A percentile compares a stretch with the other conserved stretches of the same genome.
phyloP scores from a whole-genome alignment of 2,329 filamentous ascomycete genomes.

The Verticillium nubilum region DNA sequence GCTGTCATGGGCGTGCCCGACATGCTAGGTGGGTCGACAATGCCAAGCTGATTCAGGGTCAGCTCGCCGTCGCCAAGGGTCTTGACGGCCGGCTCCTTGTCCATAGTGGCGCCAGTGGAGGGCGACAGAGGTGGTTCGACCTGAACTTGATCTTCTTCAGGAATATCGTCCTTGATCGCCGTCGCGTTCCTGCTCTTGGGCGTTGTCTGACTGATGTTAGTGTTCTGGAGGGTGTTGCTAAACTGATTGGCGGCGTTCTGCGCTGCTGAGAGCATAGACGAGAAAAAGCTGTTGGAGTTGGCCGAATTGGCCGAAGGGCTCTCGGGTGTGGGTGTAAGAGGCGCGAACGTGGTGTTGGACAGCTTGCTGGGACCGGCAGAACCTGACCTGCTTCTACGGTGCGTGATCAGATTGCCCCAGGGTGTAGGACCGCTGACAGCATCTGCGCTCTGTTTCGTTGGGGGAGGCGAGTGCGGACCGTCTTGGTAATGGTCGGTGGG shows the following conservation, averaged over 20 bases:
- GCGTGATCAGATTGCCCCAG: conserved; percentile 67
- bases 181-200: conserved; percentile 30
- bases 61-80: conserved; percentile 86
- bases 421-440: conserved; percentile 36
- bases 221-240: conserved; percentile 69
- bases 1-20: conserved; percentile 51
- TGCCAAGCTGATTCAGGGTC: conserved; percentile 82
- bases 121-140: conserved; percentile 31
- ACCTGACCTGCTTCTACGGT: conserved; percentile 50
- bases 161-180: conserved; percentile 24
- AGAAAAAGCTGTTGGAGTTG: conserved; percentile 73
- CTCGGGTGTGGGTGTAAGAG: conserved; percentile 73
- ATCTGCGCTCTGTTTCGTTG: conserved; percentile 15
- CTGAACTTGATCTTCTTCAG: conserved; percentile 32
- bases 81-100: conserved; percentile 70
- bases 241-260: conserved; percentile 82
- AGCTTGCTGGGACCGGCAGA: conserved; percentile 75
- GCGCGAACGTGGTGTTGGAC: conserved; percentile 66
- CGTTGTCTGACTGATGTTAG: conserved; percentile 38
- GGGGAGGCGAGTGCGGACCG: conserved; percentile 4
- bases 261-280: conserved; percentile 84
- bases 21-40: conserved; percentile 54
- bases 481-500: conserved; percentile 39
- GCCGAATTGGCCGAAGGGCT: conserved; percentile 40
- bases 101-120: conserved; percentile 27